Percentiles rank a stretch among this genome's conserved stretches.
Evolutionary conservation across 768 basidiomycete genomes (phyloP).

Genomic region (Panus rudis): DNA sequence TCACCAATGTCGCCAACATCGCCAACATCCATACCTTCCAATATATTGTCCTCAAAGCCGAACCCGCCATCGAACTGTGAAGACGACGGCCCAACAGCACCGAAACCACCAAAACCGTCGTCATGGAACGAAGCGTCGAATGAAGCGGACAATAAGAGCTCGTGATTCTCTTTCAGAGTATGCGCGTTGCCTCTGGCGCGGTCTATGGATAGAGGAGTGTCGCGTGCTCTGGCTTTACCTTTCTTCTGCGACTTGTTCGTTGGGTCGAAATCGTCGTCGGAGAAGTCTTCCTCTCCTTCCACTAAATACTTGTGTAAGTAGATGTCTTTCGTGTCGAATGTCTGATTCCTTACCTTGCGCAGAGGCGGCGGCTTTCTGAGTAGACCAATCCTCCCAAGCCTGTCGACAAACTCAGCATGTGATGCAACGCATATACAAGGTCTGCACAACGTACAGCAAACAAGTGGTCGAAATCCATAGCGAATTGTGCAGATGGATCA

Average conservation of each 20-base stretch:
- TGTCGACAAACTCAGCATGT: too few species aligned
- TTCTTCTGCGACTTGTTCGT: conserved; percentile 18
- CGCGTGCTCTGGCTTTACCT: conserved; percentile 21
- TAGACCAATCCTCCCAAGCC: too few species aligned
- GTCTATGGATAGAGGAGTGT: conserved; percentile 23
- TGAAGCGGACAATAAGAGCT: conserved; percentile 58
- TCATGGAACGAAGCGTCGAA: conserved; percentile 55
- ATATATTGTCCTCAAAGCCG: conserved; percentile 44
- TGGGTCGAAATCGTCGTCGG: conserved; percentile 50
- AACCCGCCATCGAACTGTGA: conserved; percentile 43
- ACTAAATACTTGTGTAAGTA: too few species aligned
- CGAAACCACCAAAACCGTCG: conserved; percentile 19
- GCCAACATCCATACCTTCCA: conserved; percentile 53
- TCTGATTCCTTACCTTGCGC: too few species aligned
- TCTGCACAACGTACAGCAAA: conserved; percentile 55
- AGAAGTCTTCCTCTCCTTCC: conserved; percentile 23
- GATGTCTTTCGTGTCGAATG: too few species aligned
- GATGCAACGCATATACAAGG: too few species aligned
- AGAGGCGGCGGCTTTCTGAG: too few species aligned
- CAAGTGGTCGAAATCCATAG: conserved; percentile 59
- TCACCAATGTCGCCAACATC: conserved; percentile 63
- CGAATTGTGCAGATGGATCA: conserved; percentile 42
- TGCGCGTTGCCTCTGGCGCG: conserved; percentile 50
- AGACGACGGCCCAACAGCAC: conserved; percentile 38
- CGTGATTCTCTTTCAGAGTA: conserved; percentile 67